A percentile compares a stretch with the other conserved stretches of the same genome.
Conservation (phyloP, 768 basidiomycete genomes). For the Kwoniella shandongensis region DNA sequence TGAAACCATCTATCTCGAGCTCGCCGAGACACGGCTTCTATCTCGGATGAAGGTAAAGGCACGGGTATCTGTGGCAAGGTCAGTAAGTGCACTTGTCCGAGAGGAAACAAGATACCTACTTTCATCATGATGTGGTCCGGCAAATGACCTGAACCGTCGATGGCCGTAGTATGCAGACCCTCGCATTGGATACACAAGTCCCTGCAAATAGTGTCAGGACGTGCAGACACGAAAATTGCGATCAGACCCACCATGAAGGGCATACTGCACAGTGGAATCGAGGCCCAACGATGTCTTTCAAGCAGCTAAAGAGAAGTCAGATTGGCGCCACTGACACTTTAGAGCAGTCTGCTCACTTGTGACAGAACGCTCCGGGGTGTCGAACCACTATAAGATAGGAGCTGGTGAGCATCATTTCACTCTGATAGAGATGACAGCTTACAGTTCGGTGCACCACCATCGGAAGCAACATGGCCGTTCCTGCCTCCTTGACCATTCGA, state of each 20-base stretch:
- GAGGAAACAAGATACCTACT: constrained; percentile 56
- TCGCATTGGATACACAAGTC: constrained; percentile 54
- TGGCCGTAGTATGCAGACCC: constrained; percentile 23
- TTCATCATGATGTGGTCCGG: constrained; percentile 84
- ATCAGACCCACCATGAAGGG: constrained; percentile 57
- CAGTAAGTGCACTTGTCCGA: not conserved
- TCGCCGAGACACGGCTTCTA: constrained; percentile 71
- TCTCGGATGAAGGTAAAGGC: constrained; percentile 70
- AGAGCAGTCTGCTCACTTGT: constrained; percentile 74
- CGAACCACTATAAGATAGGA: constrained; percentile 10
- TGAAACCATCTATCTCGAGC: constrained; percentile 75
- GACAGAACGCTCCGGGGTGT: constrained; percentile 79
- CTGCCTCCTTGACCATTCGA: not conserved
- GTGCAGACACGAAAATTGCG: not conserved
- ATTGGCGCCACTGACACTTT: not conserved
- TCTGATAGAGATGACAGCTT: not conserved
- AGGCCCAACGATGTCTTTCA: constrained; percentile 85
- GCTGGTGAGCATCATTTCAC: not conserved
- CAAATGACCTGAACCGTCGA: constrained; percentile 40
- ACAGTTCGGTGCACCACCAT: constrained; percentile 2
- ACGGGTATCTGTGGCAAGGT: constrained; percentile 68
- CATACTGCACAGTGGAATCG: constrained; percentile 91
- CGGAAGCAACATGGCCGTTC: not conserved
- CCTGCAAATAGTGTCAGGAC: constrained; percentile 23
- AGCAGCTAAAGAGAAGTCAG: constrained; percentile 61